Base-by-base conservation (phyloP, 192 early-diverging fungal species). In the Physocladia obscura region DNA sequence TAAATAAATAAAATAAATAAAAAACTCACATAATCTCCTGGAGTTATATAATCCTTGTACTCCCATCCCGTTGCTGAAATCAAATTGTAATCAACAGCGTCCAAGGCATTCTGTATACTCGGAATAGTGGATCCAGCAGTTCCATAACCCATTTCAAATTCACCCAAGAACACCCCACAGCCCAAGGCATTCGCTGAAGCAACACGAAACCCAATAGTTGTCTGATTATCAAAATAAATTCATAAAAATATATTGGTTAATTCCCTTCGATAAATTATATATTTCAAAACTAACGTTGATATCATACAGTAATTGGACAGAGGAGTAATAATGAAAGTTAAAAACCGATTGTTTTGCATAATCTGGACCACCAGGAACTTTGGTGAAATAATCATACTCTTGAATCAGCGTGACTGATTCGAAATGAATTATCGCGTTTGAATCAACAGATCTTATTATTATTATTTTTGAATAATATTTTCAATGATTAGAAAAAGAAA, bases 401-500 rank as follows among this genome's bases (percentile, higher is more conserved):
- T 73, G 62, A 22, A 57, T 56, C 62, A 63, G 37, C 17, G 65
- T 49, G 3, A 68, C 89, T 88, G 11, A 93, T 54, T 86, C 85
- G 64, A 86, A 89, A 51, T 78, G 80, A 24, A 89, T 67, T 35
- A 89, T 49, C 0, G 82, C 81, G 21, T 77, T 76, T 24, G 74
- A 77, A 32, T 87, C 81, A 6, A 84, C 84, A 19, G 74, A 0
- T 4, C 57, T 59, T 6, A 22, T 54, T 44, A 44, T 44, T 44
- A 44, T 44, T 8, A 13, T 44, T 13, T n/a, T 44, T 44, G 40
- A n/a, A 13, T 8, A 13, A 13, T 8, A 44, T 13, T 13, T n/a
- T 44, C 40, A n/a, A 44, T 13, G 40, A n/a, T 44, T 44, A 8
- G 1, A 13, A 34, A 38, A 19, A 38, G 1, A 37, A 60, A 44